Evolutionary conservation across 805 yeast species (phyloP).

Genomic region (Hanseniaspora thailandica): DNA sequence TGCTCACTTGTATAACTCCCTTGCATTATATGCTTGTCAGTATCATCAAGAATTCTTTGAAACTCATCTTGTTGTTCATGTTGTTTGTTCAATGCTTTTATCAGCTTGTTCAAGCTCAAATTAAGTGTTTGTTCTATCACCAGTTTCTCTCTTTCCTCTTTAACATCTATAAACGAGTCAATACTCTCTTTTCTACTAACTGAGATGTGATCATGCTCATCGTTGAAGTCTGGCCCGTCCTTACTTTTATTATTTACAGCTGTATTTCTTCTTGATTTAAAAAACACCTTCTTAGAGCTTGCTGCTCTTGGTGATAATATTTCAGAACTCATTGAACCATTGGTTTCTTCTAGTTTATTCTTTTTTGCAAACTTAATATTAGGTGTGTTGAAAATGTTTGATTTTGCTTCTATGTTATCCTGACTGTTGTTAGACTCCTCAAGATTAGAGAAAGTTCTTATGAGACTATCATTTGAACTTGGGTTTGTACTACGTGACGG

Average conservation of each 20-base stretch:
- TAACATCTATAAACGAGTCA: constrained; percentile 21
- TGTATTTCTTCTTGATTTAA: constrained; percentile 10
- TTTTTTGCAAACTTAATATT: background rate
- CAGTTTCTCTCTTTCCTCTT: constrained; percentile 21
- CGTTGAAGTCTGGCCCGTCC: background rate
- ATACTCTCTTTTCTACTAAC: constrained; percentile 6
- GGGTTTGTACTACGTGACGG: background rate
- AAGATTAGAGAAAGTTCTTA: background rate
- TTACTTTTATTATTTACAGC: background rate
- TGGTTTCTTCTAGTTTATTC: background rate
- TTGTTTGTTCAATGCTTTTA: background rate
- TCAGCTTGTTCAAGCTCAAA: constrained; percentile 17
- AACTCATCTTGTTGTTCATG: constrained; percentile 15
- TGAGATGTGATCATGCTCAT: background rate
- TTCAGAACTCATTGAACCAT: background rate
- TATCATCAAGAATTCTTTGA: constrained; percentile 23
- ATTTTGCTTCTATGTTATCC: background rate
- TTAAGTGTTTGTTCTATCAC: constrained; percentile 21
- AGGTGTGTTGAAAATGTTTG: background rate
- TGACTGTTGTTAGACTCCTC: background rate
- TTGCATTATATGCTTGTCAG: constrained; percentile 25
- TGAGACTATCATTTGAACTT: background rate
- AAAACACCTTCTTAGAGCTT: background rate
- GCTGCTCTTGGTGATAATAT: background rate
- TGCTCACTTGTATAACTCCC: constrained; percentile 30